Evolutionary conservation across 2,329 filamentous ascomycete genomes (phyloP).

Genomic region (Cercospora berteroae): DNA sequence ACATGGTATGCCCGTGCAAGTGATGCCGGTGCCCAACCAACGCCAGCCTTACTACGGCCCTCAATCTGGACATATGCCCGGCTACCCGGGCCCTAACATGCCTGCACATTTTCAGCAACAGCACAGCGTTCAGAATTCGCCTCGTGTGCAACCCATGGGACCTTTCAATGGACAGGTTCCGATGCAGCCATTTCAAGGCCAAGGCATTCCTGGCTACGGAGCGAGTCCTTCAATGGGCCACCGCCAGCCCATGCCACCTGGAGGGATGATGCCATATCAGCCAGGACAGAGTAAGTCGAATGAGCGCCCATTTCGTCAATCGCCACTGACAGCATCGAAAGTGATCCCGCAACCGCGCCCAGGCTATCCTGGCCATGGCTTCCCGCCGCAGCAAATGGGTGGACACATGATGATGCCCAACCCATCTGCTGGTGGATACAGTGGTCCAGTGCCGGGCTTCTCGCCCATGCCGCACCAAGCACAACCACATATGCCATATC

Average conservation of each 20-base stretch:
- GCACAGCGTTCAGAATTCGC: slow-evolving; percentile 77
- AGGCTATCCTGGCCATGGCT: slow-evolving; percentile 23
- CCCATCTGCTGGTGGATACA: slow-evolving; percentile 68
- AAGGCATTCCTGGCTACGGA: slow-evolving; percentile 67
- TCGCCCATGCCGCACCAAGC: slow-evolving; percentile 64
- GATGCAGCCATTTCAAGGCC: slow-evolving; percentile 61
- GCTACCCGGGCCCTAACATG: slow-evolving; percentile 9
- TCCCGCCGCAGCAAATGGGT: slow-evolving; percentile 54
- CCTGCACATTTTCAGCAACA: slow-evolving; percentile 32
- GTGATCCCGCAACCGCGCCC: slow-evolving; percentile 39
- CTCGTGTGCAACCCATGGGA: slow-evolving; percentile 64
- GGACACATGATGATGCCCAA: slow-evolving; percentile 77
- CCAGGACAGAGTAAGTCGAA: slow-evolving; percentile 29
- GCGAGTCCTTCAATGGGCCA: slow-evolving; percentile 64
- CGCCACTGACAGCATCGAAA: slow-evolving; percentile 67
- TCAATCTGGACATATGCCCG: slow-evolving; percentile 66
- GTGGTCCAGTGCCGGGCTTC: slow-evolving; percentile 63
- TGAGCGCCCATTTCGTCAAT: slow-evolving; percentile 32
- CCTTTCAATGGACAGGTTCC: slow-evolving; percentile 53
- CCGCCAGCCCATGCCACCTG: slow-evolving; percentile 29
- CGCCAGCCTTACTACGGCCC: slow-evolving; percentile 76
- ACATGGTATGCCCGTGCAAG: slow-evolving; percentile 67
- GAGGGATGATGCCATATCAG: slow-evolving; percentile 28
- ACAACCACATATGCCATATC: slow-evolving; percentile 59
- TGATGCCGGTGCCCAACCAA: slow-evolving; percentile 67